phyloP scores from a whole-genome alignment of 2,329 filamentous ascomycete species.

The Fusarium buxicola region DNA sequence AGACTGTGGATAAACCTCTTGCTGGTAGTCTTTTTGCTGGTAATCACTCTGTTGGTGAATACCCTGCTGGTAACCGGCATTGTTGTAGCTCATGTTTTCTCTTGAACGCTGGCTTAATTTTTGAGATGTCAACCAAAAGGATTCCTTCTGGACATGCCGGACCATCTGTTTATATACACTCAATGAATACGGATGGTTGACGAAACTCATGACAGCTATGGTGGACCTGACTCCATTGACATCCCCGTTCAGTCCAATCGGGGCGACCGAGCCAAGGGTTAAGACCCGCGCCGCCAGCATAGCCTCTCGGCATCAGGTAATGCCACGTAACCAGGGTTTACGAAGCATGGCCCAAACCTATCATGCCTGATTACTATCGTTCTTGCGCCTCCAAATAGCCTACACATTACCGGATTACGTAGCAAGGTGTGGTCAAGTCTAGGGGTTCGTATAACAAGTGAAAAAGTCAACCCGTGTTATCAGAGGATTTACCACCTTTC shows the following conservation, averaged over 20 bases:
- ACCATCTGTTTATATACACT: constrained; percentile 12
- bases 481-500: no score
- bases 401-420: background rate
- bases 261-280: constrained; percentile 6
- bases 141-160: background rate
- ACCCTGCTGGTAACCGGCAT: constrained; percentile 15
- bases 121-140: background rate
- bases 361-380: background rate
- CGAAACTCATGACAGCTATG: constrained; percentile 13
- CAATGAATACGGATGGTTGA: constrained; percentile 3
- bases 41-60: background rate
- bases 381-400: background rate
- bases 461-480: no score
- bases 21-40: background rate
- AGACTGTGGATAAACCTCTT: constrained; percentile 18
- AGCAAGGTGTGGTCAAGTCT: background rate
- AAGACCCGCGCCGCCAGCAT: constrained; percentile 8
- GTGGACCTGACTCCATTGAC: constrained; percentile 12
- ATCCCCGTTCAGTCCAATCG: constrained; percentile 13
- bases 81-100: constrained; percentile 27
- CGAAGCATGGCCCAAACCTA: constrained; percentile 7
- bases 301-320: constrained; percentile 23
- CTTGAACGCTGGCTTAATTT: background rate
- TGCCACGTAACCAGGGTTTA: constrained; percentile 30
- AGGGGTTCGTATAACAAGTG: no score